phyloP scores from a whole-genome alignment of 2,329 filamentous ascomycete species.

The Exophiala sp. region DNA sequence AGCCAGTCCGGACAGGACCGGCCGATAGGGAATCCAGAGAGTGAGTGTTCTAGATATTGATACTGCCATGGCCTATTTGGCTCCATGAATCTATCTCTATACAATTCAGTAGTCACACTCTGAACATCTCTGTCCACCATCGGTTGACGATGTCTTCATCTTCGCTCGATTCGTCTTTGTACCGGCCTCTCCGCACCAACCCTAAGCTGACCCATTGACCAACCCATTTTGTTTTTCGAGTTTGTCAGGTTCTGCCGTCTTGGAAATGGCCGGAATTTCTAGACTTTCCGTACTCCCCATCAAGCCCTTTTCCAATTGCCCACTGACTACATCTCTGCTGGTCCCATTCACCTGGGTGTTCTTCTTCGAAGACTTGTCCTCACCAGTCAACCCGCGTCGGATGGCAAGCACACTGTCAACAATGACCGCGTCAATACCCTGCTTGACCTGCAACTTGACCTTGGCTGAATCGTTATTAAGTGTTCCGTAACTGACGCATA shows the following conservation, averaged over 20 bases:
- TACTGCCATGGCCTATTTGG: too few species aligned
- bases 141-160: too few species aligned
- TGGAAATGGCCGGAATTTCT: slow-evolving; percentile 9
- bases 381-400: slow-evolving; percentile 73
- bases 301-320: slow-evolving; percentile 8
- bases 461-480: slow-evolving; percentile 83
- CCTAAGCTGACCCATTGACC: background rate
- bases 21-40: too few species aligned
- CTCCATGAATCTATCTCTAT: too few species aligned
- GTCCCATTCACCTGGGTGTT: background rate
- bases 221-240: background rate
- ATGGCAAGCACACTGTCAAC: slow-evolving; percentile 94
- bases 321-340: background rate
- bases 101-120: too few species aligned
- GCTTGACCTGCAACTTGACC: slow-evolving; percentile 86
- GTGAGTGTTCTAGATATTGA: too few species aligned
- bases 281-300: slow-evolving; percentile 18
- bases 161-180: too few species aligned
- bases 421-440: slow-evolving; percentile 96
- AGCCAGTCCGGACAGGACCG: too few species aligned
- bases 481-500: slow-evolving; percentile 91
- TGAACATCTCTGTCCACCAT: slow-evolving; percentile 24
- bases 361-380: slow-evolving; percentile 1
- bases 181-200: background rate
- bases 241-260: background rate